phyloP scores from a whole-genome alignment of 345 rosid genomes.

The Citrus australasica region DNA sequence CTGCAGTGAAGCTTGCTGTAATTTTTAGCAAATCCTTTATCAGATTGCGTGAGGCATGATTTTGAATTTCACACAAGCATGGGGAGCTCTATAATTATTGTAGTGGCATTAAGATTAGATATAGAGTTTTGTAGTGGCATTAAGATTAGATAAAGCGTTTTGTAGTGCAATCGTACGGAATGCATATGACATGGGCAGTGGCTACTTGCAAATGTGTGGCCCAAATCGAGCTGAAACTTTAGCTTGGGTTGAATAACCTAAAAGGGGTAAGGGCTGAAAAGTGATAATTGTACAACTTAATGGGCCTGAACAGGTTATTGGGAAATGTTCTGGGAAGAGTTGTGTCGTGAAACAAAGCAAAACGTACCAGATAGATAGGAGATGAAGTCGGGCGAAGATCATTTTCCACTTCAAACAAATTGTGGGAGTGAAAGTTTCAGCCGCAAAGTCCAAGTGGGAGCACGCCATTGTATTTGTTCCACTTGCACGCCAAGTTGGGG shows the following conservation, averaged over 20 bases:
- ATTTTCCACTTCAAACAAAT: too few relatives aligned
- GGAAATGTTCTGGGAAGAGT: neutral
- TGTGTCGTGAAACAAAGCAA: too few relatives aligned
- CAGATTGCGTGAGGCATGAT: neutral
- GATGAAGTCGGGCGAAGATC: too few relatives aligned
- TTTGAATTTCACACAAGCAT: neutral
- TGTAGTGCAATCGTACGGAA: too few relatives aligned
- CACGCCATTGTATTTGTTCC: neutral
- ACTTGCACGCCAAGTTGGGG: neutral
- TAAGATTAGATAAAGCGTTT: too few relatives aligned
- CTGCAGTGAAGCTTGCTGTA: neutral
- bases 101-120: neutral
- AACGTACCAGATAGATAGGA: too few relatives aligned
- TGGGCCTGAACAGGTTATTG: neutral
- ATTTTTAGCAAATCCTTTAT: neutral
- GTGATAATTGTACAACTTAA: too few relatives aligned
- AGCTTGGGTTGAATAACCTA: neutral
- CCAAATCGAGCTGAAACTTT: neutral
- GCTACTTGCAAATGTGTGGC: neutral
- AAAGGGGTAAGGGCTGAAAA: neutral
- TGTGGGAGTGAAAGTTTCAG: too few relatives aligned
- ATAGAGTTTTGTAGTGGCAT: neutral
- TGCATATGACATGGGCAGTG: too few relatives aligned
- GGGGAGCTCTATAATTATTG: neutral
- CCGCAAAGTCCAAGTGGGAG: neutral